Evolutionary conservation across 2,329 filamentous ascomycete genomes (phyloP).

Genomic region (Zymoseptoria tritici): DNA sequence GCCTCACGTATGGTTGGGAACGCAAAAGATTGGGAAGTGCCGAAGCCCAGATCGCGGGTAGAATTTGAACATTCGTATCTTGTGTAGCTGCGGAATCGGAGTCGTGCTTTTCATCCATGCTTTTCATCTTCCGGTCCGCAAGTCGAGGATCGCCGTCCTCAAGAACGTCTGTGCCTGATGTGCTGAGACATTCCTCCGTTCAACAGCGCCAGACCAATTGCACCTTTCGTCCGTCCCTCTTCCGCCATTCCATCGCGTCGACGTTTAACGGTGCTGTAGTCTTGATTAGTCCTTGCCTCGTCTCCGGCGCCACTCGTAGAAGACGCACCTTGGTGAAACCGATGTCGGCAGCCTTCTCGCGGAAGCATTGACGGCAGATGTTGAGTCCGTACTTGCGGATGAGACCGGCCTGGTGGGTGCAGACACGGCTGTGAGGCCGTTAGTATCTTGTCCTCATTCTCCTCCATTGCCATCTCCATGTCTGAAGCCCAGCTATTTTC

Average conservation of each 20-base stretch:
- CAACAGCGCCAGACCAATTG: constrained; percentile 4
- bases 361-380: constrained; percentile 65
- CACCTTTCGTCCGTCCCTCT: constrained; percentile 4
- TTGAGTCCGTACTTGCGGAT: constrained; percentile 99
- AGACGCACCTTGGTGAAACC: constrained; percentile 58
- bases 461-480: constrained; percentile 4
- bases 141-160: constrained; percentile 8
- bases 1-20: background rate
- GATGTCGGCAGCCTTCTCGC: constrained; percentile 61
- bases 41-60: background rate
- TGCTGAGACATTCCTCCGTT: constrained; percentile 10
- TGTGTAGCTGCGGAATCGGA: constrained; percentile 12
- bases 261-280: constrained; percentile 29
- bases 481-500: constrained; percentile 2
- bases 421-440: constrained; percentile 56
- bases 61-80: constrained; percentile 4
- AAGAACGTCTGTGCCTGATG: constrained; percentile 17
- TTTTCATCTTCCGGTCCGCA: constrained; percentile 3
- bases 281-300: constrained; percentile 6
- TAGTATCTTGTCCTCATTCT: constrained; percentile 20
- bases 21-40: background rate
- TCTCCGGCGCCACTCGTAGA: background rate
- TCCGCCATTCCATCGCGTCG: constrained; percentile 5
- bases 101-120: constrained; percentile 1
- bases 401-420: constrained; percentile 95